Base-by-base conservation (phyloP, 805 yeast species). In the Jamesozyma piceae region DNA sequence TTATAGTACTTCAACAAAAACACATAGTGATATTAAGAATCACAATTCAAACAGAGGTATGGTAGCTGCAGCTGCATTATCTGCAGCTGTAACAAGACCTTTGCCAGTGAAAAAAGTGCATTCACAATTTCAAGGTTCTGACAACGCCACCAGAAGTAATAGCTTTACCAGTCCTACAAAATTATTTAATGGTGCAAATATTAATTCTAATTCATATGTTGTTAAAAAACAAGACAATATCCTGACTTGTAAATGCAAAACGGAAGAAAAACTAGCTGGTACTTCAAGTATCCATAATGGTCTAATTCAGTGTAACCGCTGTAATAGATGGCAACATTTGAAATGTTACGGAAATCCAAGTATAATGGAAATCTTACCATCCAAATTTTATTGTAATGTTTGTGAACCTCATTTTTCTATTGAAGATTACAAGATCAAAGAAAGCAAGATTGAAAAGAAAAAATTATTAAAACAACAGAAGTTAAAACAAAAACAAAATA, bases 301-400 rank as follows among this genome's bases (percentile, higher is more conserved):
- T 52, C 86, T 94, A 24, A 83, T 92, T 47, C 97, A 92, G 65
- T 92, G 98, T 65, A 95, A 87, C 59, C 71, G 76, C 30, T 89
- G 97, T 60, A 80, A 75, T 61, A 75, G 95, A 47, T 89, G 97
- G 97, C 96, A 89, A 59, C 97, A 89, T 65, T 85, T 90, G 26
- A 70, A 76, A 15, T 89, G 97, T 62, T 85, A 88, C 75, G 82
- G 81, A 5, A 82, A 83, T 44, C 70, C 69, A 37, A 75, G 79
- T 37, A 77, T 74, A 45, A 80, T 76, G 34, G 81, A 83, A 39
- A 92, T 80, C 0, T 95, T 44, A 35, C 49, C 95, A 0, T 95
- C 86, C 43, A 78, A 77, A 43, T 89, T 83, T 57, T 68, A 75
- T 33, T 89, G 97, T 58, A 85, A 83, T 55, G 69, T 70, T 39